A percentile compares a stretch with the other conserved stretches of the same genome.
Conservation (phyloP, 257 asterid species). For the Solanum chiquidenum region DNA sequence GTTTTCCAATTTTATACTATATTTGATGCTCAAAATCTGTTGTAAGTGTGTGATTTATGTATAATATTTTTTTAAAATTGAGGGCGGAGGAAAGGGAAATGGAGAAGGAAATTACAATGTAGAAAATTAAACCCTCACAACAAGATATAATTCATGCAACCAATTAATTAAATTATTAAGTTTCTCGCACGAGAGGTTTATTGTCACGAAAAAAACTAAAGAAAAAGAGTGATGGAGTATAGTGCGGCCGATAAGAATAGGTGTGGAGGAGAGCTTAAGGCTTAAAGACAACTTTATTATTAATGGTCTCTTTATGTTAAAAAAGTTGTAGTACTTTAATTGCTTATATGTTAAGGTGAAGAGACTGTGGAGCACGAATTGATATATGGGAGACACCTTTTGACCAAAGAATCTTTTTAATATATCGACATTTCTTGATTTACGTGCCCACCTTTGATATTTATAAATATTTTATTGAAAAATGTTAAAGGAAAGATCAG, state of each 20-base stretch:
- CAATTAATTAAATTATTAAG: too few relatives aligned
- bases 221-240: not conserved
- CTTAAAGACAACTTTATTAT: not conserved
- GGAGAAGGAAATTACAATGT: not conserved
- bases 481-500: not conserved
- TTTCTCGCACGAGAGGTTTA: not conserved
- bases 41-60: not conserved
- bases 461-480: not conserved
- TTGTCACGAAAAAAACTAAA: too few relatives aligned
- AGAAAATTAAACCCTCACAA: too few relatives aligned
- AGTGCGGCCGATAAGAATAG: not conserved
- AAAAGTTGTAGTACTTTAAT: constrained; percentile 7
- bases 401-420: constrained; percentile 10
- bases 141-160: too few relatives aligned
- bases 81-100: too few relatives aligned
- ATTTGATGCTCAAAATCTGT: not conserved
- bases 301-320: not conserved
- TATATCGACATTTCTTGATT: not conserved
- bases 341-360: constrained; percentile 58
- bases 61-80: too few relatives aligned
- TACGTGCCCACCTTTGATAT: not conserved
- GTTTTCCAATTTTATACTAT: too few relatives aligned
- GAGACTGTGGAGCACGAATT: constrained; percentile 7
- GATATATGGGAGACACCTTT: constrained; percentile 15
- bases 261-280: not conserved